Percentiles rank a stretch among this genome's conserved stretches.
Evolutionary conservation across 805 yeast genomes (phyloP).

Genomic region (Yarrowia deformans): DNA sequence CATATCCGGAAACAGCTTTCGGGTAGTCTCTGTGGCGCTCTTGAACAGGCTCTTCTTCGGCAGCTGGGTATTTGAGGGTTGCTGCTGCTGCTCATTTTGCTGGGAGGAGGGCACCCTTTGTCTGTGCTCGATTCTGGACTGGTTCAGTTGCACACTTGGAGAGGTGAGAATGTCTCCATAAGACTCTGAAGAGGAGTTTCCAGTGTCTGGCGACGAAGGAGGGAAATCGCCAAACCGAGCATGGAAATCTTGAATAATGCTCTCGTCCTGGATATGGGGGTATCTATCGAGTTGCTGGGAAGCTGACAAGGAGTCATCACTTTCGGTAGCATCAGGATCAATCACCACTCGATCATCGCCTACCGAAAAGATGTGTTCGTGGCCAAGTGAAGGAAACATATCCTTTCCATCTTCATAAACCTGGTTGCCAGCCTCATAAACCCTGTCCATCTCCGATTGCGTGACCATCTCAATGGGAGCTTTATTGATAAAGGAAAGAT

Average conservation of each 20-base stretch:
- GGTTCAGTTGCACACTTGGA: constrained; percentile 14
- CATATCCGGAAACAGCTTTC: constrained; percentile 22
- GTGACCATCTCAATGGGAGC: constrained; percentile 7
- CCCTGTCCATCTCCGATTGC: constrained; percentile 1
- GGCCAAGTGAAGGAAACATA: not conserved
- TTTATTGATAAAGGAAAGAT: not conserved
- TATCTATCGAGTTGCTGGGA: constrained; percentile 18
- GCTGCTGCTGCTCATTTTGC: not conserved
- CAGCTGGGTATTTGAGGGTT: not conserved
- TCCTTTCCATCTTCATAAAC: not conserved
- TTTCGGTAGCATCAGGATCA: constrained; percentile 17
- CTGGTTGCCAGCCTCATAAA: not conserved
- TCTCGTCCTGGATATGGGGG: constrained; percentile 17
- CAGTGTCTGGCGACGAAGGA: not conserved
- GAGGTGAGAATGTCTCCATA: constrained; percentile 7
- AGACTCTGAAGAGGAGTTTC: not conserved
- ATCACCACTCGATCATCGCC: not conserved
- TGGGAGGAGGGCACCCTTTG: not conserved
- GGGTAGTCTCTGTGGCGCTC: constrained; percentile 8
- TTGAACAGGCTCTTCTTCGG: constrained; percentile 16
- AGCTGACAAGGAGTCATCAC: constrained; percentile 6
- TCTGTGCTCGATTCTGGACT: constrained; percentile 23
- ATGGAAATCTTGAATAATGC: not conserved
- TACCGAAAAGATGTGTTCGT: not conserved
- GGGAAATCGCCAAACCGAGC: not conserved